These are phyloP conservation scores for Cladosporium sp. DNA, from an alignment of 2,329 filamentous ascomycete species.

Conservation along the genomic window DNA sequence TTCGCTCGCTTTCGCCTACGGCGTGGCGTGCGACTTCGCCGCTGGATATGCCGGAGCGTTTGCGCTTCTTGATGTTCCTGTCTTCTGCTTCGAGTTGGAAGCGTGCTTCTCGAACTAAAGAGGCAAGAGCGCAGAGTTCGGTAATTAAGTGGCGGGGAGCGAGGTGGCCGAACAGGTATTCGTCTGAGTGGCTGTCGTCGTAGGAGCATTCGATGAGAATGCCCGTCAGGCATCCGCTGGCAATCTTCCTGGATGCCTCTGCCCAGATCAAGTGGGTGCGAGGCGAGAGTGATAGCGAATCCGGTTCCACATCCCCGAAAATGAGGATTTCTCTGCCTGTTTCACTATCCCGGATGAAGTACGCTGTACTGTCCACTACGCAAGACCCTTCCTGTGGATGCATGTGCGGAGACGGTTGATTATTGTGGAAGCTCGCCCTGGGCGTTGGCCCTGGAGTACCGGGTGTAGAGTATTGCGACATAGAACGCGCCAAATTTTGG, in stretches of 20 bases:
- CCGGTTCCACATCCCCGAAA: constrained; percentile 94
- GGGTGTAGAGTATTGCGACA: constrained; percentile 25
- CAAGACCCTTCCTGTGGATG: constrained; percentile 41
- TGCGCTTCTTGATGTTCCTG: constrained; percentile 57
- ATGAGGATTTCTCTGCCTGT: constrained; percentile 78
- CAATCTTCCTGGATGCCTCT: constrained; percentile 83
- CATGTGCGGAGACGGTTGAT: constrained; percentile 25
- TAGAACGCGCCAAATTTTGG: constrained; percentile 6
- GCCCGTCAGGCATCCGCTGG: constrained; percentile 64
- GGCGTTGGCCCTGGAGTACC: constrained; percentile 27
- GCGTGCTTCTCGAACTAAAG: constrained; percentile 58
- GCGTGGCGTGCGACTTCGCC: constrained; percentile 23
- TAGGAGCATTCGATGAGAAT: constrained; percentile 98
- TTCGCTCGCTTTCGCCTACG: constrained; percentile 24
- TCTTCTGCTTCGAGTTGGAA: constrained; percentile 27
- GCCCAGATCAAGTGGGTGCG: constrained; percentile 81
- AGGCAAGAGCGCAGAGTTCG: constrained; percentile 70
- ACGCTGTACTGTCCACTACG: constrained; percentile 85
- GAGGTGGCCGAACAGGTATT: constrained; percentile 81
- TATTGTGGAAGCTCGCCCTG: constrained; percentile 24
- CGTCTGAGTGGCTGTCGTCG: constrained; percentile 72
- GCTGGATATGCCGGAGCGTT: constrained; percentile 49
- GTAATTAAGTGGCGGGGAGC: constrained; percentile 77
- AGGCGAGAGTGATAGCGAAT: constrained; percentile 75
- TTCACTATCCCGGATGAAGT: constrained; percentile 66